These are phyloP conservation scores for Neofusicoccum cordaticola DNA, from an alignment of 2,329 filamentous ascomycete genomes.

Conservation along the genomic window DNA sequence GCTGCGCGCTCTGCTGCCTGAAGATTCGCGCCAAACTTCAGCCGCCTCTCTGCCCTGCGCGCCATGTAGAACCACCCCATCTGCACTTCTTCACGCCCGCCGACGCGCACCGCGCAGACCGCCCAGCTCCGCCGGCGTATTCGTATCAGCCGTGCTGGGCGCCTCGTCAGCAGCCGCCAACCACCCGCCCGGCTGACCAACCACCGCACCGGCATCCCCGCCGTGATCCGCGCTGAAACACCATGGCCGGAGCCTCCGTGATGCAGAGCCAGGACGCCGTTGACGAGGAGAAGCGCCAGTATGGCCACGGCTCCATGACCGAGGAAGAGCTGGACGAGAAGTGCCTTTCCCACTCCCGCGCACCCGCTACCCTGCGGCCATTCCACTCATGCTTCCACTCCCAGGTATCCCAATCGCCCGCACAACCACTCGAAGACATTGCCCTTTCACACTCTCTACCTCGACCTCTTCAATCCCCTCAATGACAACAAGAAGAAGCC, in stretches of 20 bases:
- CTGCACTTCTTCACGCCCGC: no score
- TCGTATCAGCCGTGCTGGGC: not conserved
- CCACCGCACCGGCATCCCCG: not conserved
- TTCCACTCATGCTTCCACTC: not conserved
- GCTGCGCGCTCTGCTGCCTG: not conserved
- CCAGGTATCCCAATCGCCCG: slow-evolving; percentile 77
- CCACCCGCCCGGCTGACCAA: not conserved
- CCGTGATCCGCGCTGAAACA: not conserved
- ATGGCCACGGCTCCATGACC: slow-evolving; percentile 42
- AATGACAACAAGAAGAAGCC: slow-evolving; percentile 74
- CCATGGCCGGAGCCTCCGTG: not conserved
- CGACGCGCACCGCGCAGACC: not conserved
- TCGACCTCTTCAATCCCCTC: slow-evolving; percentile 76
- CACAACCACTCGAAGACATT: slow-evolving; percentile 76
- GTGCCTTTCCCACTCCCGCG: slow-evolving; percentile 24
- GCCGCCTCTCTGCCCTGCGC: not conserved
- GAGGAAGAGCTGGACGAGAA: slow-evolving; percentile 52
- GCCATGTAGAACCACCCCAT: not conserved
- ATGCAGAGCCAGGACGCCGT: slow-evolving; percentile 44
- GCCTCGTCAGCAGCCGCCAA: slow-evolving; percentile 2
- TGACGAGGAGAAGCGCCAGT: slow-evolving; percentile 50
- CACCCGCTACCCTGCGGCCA: not conserved
- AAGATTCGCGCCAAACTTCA: not conserved
- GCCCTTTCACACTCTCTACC: slow-evolving; percentile 76
- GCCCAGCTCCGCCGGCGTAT: not conserved